Percentiles rank a stretch among this genome's conserved stretches.
Evolutionary conservation across 2,329 filamentous ascomycete genomes (phyloP).

Genomic region (Xylariaceae sp.): DNA sequence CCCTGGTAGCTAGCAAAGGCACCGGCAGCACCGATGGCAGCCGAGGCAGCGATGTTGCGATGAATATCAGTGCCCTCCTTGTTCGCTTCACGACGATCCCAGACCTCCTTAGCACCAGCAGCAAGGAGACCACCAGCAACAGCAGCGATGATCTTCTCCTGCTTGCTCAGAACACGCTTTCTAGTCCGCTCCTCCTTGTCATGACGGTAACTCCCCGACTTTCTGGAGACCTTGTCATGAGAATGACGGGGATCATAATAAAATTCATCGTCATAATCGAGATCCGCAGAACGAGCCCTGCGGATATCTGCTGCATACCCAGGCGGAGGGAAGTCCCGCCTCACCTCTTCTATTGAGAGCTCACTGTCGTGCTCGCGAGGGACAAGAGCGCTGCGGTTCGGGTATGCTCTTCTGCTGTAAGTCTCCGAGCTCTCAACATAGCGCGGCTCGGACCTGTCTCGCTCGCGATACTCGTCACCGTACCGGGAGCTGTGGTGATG

Average conservation of each 20-base stretch:
- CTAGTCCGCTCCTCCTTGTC: slow-evolving; percentile 54
- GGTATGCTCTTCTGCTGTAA: slow-evolving; percentile 39
- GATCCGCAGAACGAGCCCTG: slow-evolving; percentile 60
- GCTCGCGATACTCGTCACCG: slow-evolving; percentile 40
- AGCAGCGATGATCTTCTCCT: slow-evolving; percentile 63
- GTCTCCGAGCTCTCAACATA: slow-evolving; percentile 48
- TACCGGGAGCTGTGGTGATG: slow-evolving; percentile 34
- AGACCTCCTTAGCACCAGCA: slow-evolving; percentile 62
- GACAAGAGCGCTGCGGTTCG: slow-evolving; percentile 46
- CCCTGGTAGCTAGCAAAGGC: slow-evolving; percentile 60
- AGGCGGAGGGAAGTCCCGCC: slow-evolving; percentile 76
- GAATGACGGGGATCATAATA: slow-evolving; percentile 45
- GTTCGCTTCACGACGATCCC: slow-evolving; percentile 56
- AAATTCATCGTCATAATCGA: slow-evolving; percentile 49
- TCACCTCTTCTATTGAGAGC: slow-evolving; percentile 73
- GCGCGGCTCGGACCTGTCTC: slow-evolving; percentile 47
- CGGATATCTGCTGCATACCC: slow-evolving; percentile 49
- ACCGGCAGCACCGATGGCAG: slow-evolving; percentile 58
- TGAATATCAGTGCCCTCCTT: slow-evolving; percentile 45
- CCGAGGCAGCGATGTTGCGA: slow-evolving; percentile 55
- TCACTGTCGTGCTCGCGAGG: slow-evolving; percentile 63
- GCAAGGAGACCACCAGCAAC: slow-evolving; percentile 59
- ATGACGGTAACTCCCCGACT: slow-evolving; percentile 45
- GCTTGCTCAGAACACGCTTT: slow-evolving; percentile 52
- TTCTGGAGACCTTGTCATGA: slow-evolving; percentile 37